Evolutionary conservation across 441 rosid species (phyloP).

Genomic region (Monsonia emarginata): DNA sequence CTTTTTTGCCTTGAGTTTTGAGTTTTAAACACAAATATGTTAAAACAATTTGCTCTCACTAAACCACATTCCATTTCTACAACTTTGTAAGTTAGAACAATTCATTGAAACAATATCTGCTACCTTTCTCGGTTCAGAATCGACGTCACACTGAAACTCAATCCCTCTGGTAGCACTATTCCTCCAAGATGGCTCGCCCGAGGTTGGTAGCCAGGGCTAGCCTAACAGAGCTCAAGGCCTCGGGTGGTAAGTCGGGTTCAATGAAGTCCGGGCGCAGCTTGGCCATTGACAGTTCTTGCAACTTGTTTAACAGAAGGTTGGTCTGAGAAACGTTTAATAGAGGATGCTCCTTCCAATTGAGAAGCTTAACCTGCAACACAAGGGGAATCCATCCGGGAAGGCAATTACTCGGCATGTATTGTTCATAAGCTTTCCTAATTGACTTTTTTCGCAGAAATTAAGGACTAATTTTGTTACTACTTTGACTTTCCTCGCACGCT

Average conservation of each 20-base stretch:
- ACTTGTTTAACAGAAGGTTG: constrained; percentile 60
- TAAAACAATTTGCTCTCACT: no score
- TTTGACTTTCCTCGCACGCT: no score
- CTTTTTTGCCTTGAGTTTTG: neutral
- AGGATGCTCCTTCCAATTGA: constrained; percentile 61
- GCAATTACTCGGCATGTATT: neutral
- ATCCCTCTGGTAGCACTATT: constrained; percentile 30
- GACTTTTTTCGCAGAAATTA: no score
- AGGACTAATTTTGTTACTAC: no score
- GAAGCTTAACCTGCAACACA: constrained; percentile 62
- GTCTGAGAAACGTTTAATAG: constrained; percentile 57
- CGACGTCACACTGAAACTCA: neutral
- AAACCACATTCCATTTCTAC: no score
- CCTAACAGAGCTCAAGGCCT: constrained; percentile 56
- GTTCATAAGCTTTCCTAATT: no score
- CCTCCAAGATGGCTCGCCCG: constrained; percentile 73
- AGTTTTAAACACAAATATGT: neutral
- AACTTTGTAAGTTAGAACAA: no score
- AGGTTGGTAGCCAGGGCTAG: constrained; percentile 73
- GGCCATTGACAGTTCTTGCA: constrained; percentile 68
- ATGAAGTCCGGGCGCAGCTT: constrained; percentile 58
- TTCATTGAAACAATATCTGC: no score
- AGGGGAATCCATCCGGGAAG: no score
- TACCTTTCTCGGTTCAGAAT: neutral
- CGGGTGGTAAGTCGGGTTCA: constrained; percentile 49